Evolutionary conservation across 2,329 filamentous ascomycete species (phyloP), one percentile per base, ranked within the genome.

Genomic region (Diaporthe capsici): DNA sequence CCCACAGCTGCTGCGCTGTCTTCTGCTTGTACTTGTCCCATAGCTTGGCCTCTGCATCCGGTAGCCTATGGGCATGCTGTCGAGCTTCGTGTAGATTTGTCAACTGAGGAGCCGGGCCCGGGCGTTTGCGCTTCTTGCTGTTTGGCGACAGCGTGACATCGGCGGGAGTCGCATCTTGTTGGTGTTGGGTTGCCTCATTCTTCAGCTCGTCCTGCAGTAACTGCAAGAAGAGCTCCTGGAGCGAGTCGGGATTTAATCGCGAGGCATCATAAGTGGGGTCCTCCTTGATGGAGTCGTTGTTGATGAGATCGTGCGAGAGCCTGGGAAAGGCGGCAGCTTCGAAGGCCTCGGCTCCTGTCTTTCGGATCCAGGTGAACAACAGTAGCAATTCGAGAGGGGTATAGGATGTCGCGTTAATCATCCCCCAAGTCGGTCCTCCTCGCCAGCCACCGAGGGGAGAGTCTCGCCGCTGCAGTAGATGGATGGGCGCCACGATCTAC

Each of bases 191-290:
- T n/a, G 74, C 44, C 77, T 93, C 90, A 73, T 82, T 83, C 79
- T 85, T 90, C 78, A 92, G 84, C 83, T 97, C 95, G 79, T 97
- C 94, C 79, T 91, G 91, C 82, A 98, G 84, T 75, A 98, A 86
- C 73, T 91, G 89, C 79, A 95, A 86, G 83, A 97, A 98, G 71
- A 97, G 89, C 81, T 93, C 90, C 84, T 94, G 92, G 79, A 98
- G 87, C 58, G 95, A 91, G 84, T 96, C 94, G 10, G 95, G 92
- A 65, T 88, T 93, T 82, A 98, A 86, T 77, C 96, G 92, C 80
- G 88, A 86, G 79, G 90, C 88, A 87, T 98, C 93, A 86, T 94
- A 98, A 47, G 89, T 89, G 60, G 88, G 88, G 84, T 92, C 92
- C 80, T 92, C 89, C 80, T 90, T 92, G 82, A 98, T 88, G 77